Evolutionary conservation across 192 early-diverging fungal species (phyloP), one percentile per base, ranked within the genome.

Genomic region (Coemansia sp.): DNA sequence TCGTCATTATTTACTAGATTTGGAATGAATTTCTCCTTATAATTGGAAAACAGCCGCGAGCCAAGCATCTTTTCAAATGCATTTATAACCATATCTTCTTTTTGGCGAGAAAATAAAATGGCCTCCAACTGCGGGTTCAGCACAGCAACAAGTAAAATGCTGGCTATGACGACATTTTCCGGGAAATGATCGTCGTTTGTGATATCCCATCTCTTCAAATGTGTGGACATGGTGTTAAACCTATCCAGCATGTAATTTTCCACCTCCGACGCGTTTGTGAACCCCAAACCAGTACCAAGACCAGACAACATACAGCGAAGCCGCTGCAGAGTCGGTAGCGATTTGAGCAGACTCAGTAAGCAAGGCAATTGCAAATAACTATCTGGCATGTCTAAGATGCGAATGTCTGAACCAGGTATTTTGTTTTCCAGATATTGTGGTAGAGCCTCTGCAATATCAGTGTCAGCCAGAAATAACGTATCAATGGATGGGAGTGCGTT

Each of bases 151-250:
- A 59, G 22, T 23, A 59, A 12, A 2, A 41, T 24, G 61, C 61
- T 52, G 9, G 51, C 30, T 7, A 62, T 28, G 4, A 51, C 18
- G 26, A 52, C 24, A 9, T 52, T 52, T n/a, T 34, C 19, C 4
- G 49, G 49, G 18, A 49, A n/a, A 38, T 54, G 27, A 1, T 24
- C 58, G 22, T 44, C 26, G 38, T 59, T 59, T 14, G 16, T 48
- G n/a, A 59, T 27, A 2, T 34, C 47, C 58, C 58, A 59, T 59
- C 27, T 47, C 19, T 59, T 38, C 26, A 59, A 59, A 24, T 59
- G 58, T 5, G 58, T 44, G 16, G 38, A 44, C 38, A 44, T 44
- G 38, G 38, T 16, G 38, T 44, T 9, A 16, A 44, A 44, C 38
- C 38, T 44, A 0, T 44, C 38, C 14, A 16, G 8, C 38, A 44